Evolutionary conservation across 2,329 filamentous ascomycete species (phyloP).

Genomic region (Aspergillus persii): DNA sequence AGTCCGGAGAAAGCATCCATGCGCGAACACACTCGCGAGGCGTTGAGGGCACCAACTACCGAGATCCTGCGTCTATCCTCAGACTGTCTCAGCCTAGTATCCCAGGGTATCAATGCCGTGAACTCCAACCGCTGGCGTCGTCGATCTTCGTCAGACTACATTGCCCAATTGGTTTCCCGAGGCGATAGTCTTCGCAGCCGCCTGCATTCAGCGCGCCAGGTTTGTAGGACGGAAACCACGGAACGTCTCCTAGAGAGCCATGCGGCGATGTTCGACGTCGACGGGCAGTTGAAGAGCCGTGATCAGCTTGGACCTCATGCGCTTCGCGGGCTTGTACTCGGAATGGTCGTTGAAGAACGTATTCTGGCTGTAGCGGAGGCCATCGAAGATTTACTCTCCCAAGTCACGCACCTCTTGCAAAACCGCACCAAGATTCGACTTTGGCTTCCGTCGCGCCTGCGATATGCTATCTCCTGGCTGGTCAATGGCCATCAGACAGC

Average conservation of each 20-base stretch:
- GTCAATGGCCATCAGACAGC: constrained; percentile 22
- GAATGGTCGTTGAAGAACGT: constrained; percentile 49
- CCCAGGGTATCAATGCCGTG: constrained; percentile 25
- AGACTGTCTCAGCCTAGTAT: constrained; percentile 19
- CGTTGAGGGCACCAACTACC: constrained; percentile 29
- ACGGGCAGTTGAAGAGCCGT: constrained; percentile 28
- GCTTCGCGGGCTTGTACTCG: constrained; percentile 43
- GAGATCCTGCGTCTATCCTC: constrained; percentile 27
- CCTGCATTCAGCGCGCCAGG: constrained; percentile 25
- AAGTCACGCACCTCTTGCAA: constrained; percentile 38
- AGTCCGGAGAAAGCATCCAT: constrained; percentile 37
- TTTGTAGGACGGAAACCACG: constrained; percentile 34
- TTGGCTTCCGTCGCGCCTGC: constrained; percentile 45
- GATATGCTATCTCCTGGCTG: constrained; percentile 42
- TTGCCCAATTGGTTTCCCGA: constrained; percentile 12
- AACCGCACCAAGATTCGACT: constrained; percentile 36
- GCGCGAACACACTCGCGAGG: constrained; percentile 32
- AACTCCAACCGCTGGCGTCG: constrained; percentile 29
- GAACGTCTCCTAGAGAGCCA: constrained; percentile 35
- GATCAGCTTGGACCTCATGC: constrained; percentile 42
- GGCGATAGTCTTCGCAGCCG: constrained; percentile 15
- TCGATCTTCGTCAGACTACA: constrained; percentile 13
- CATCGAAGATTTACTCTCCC: constrained; percentile 29
- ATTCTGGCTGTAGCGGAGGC: constrained; percentile 25
- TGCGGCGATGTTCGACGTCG: constrained; percentile 16